Evolutionary conservation across 2,329 filamentous ascomycete genomes (phyloP), one percentile per base, ranked within the genome.

Genomic region (Aspergillus unguis): DNA sequence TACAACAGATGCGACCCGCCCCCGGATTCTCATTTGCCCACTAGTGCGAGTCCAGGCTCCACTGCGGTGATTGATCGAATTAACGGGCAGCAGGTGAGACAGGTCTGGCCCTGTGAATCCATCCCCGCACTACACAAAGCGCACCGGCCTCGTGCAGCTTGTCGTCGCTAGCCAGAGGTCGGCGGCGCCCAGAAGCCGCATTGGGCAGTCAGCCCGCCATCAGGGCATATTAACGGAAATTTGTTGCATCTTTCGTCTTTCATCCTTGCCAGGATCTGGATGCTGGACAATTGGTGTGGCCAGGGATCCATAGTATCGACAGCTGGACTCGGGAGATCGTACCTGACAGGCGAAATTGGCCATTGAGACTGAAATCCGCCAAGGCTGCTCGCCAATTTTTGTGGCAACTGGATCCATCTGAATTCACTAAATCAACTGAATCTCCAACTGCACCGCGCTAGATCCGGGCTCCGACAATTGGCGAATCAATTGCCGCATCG

Each of bases 11-110:
- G 28, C 55, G 52, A 55, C 40, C 60, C 60, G 57, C 57, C 60
- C 60, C 60, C 60, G 53, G 57, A 62, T 57, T 56, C 60, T 61
- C 58, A 62, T 62, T 60, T 58, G 58, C 42, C 49, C 53, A 38
- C 29, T 40, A 10, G 45, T 50, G 53, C 49, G 53, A 48, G 49
- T 44, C 36, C 38, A 11, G 35, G 44, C 8, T 48, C 37, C 44
- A 42, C 38, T 25, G n/a, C 10, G 7, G 28, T 7, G 29, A 2
- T n/a, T 23, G 25, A 25, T 25, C 48, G 29, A 42, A 8, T 28
- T 10, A 10, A n/a, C 9, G 27, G 25, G 46, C 3, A 5, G 25
- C 3, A 23, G 11, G 25, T 42, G 25, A 29, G 40, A 42, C 40
- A 28, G 26, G 8, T 8, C 17, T 11, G 6, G 36, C 11, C 25